A percentile compares a stretch with the other conserved stretches of the same genome.
phyloP scores from a whole-genome alignment of 441 rosid genomes.

The Erodium texanum region DNA sequence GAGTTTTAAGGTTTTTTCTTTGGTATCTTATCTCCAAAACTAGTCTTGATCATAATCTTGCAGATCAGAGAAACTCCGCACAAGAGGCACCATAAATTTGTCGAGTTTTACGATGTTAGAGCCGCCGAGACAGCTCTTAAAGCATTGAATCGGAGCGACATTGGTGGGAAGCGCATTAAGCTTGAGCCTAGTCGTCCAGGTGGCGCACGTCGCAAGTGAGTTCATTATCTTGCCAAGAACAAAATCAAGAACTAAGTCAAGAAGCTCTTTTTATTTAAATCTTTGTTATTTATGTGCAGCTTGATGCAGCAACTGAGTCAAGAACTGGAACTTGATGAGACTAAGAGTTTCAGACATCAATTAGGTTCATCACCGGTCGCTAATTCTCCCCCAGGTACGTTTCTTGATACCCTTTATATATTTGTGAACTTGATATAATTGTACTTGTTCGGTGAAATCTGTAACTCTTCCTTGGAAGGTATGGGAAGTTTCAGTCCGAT shows the following conservation, averaged over 20 bases:
- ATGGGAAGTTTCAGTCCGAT: constrained; percentile 45
- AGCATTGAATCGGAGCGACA: constrained; percentile 73
- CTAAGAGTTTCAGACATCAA: constrained; percentile 49
- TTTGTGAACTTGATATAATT: constrained; percentile 5
- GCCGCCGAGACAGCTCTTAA: constrained; percentile 75
- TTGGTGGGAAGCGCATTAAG: constrained; percentile 85
- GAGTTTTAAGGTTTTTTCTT: constrained; percentile 7
- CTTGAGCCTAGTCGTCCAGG: constrained; percentile 95
- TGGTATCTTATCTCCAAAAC: background rate
- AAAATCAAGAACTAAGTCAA: too few species aligned
- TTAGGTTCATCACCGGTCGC: constrained; percentile 77
- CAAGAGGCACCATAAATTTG: constrained; percentile 71
- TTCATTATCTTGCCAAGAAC: constrained; percentile 1
- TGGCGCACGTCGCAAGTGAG: constrained; percentile 77
- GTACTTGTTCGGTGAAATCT: background rate
- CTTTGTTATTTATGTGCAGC: constrained; percentile 26
- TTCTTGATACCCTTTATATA: constrained; percentile 7
- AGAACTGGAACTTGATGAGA: constrained; percentile 68
- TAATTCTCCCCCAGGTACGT: constrained; percentile 77
- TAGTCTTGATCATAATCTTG: constrained; percentile 10
- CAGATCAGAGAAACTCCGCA: constrained; percentile 88
- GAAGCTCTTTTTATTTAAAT: too few species aligned
- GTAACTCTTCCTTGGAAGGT: constrained; percentile 39
- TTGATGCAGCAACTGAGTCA: constrained; percentile 55
- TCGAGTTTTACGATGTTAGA: constrained; percentile 83